These are phyloP conservation scores for Ganoderma lucidum DNA, from an alignment of 1,284 basidiomycete genomes.

Conservation along the genomic window DNA sequence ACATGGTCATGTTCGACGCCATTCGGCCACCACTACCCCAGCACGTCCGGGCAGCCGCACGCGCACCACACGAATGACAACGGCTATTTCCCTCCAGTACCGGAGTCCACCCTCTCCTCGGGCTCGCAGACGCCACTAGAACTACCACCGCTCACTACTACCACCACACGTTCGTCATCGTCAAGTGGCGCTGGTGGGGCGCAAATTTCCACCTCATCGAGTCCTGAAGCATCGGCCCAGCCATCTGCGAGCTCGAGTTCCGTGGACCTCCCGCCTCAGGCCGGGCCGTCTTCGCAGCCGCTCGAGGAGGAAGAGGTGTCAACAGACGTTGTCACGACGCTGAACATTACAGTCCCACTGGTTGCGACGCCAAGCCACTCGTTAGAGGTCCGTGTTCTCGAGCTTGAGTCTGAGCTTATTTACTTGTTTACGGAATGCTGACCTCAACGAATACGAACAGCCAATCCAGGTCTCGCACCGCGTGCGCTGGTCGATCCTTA, in stretches of 20 bases:
- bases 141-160: constrained; percentile 40
- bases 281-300: constrained; percentile 14
- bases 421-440: constrained; percentile 2
- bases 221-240: constrained; percentile 18
- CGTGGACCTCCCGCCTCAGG: constrained; percentile 21
- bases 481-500: constrained; percentile 77
- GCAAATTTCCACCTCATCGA: neutral
- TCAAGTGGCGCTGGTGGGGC: constrained; percentile 30
- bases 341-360: constrained; percentile 56
- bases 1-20: constrained; percentile 24
- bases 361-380: constrained; percentile 70
- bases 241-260: constrained; percentile 20
- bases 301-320: constrained; percentile 35
- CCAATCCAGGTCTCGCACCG: constrained; percentile 82
- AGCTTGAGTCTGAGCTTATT: neutral
- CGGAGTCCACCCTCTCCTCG: constrained; percentile 29
- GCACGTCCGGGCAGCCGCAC: constrained; percentile 23
- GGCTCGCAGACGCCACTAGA: constrained; percentile 34
- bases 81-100: constrained; percentile 30
- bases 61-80: constrained; percentile 17
- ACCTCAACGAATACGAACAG: constrained; percentile 29
- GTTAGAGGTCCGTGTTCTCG: constrained; percentile 50
- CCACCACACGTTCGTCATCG: constrained; percentile 39
- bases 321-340: constrained; percentile 56
- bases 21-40: constrained; percentile 29